A percentile compares a stretch with the other conserved stretches of the same genome.
Evolutionary conservation across 164 flowering plant genomes (phyloP).

Genomic region (Dillenia suffruticosa): DNA sequence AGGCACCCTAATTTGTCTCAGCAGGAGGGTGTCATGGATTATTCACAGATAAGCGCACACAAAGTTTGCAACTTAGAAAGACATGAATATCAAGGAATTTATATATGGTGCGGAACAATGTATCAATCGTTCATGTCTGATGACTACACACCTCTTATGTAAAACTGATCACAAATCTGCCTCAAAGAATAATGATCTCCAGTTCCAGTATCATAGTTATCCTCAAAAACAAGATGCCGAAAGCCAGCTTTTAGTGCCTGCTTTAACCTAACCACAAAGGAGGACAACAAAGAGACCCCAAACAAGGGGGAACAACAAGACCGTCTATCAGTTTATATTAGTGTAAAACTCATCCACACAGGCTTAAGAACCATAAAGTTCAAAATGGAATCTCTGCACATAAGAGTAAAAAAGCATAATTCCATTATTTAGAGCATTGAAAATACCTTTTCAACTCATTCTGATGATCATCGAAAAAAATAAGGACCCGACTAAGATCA

Average conservation of each 20-base stretch:
- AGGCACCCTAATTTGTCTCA: too few species aligned
- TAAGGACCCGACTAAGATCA: constrained; percentile 67
- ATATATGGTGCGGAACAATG: background rate
- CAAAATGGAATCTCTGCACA: background rate
- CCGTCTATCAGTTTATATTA: too few species aligned
- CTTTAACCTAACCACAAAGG: constrained; percentile 45
- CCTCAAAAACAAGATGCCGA: constrained; percentile 89
- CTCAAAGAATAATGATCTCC: constrained; percentile 97
- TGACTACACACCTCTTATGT: constrained; percentile 67
- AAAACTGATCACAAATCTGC: constrained; percentile 93
- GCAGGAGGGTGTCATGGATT: too few species aligned
- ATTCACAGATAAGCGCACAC: too few species aligned
- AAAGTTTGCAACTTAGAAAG: background rate
- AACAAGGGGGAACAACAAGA: too few species aligned
- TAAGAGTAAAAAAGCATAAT: background rate
- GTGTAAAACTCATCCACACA: too few species aligned
- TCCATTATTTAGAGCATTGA: background rate
- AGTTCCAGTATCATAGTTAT: constrained; percentile 97
- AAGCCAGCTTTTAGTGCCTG: constrained; percentile 95
- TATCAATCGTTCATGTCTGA: background rate
- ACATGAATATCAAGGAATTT: background rate
- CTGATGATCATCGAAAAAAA: constrained; percentile 97
- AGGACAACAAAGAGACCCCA: background rate
- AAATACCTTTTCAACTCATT: constrained; percentile 85
- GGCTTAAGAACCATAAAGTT: too few species aligned